phyloP scores from a whole-genome alignment of 1,284 basidiomycete genomes.

The Heterobasidion parviporum region DNA sequence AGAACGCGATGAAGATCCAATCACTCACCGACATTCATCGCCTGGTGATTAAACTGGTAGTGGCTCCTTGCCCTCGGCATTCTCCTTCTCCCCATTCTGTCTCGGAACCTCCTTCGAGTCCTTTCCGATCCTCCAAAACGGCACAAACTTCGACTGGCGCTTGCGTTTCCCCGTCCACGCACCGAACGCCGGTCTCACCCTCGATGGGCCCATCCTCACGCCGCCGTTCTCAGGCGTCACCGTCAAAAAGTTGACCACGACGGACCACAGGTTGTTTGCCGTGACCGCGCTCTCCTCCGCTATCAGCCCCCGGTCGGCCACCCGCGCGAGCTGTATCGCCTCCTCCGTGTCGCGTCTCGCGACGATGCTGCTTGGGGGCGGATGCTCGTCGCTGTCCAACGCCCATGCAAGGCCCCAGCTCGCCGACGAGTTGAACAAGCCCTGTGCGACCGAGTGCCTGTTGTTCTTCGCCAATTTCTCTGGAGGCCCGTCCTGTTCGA shows the following conservation, averaged over 20 bases:
- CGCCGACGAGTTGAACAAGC: conserved; percentile 35
- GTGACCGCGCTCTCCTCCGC: conserved; percentile 47
- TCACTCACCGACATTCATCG: not conserved
- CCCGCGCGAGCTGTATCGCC: conserved; percentile 56
- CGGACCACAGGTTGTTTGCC: conserved; percentile 64
- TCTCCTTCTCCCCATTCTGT: not conserved
- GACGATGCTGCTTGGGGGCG: conserved; percentile 77
- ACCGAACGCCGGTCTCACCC: not conserved
- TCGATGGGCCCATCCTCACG: not conserved
- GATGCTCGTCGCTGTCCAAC: conserved; percentile 62
- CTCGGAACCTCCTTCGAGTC: not conserved
- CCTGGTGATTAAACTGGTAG: too few relatives aligned
- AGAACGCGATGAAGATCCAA: not conserved
- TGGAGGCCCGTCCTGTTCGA: conserved; percentile 6
- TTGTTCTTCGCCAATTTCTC: conserved; percentile 20
- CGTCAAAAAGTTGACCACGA: conserved; percentile 55
- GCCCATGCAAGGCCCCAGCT: conserved; percentile 73
- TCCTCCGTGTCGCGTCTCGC: conserved; percentile 71
- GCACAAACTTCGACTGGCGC: not conserved
- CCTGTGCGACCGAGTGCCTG: conserved; percentile 38
- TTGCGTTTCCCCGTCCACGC: not conserved
- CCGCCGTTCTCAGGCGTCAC: conserved; percentile 22
- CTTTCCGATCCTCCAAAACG: not conserved
- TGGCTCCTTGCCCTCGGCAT: not conserved
- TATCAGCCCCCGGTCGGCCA: conserved; percentile 60